Evolutionary conservation across 179 eudicot species (phyloP).

Genomic region (Pouteria campechiana): DNA sequence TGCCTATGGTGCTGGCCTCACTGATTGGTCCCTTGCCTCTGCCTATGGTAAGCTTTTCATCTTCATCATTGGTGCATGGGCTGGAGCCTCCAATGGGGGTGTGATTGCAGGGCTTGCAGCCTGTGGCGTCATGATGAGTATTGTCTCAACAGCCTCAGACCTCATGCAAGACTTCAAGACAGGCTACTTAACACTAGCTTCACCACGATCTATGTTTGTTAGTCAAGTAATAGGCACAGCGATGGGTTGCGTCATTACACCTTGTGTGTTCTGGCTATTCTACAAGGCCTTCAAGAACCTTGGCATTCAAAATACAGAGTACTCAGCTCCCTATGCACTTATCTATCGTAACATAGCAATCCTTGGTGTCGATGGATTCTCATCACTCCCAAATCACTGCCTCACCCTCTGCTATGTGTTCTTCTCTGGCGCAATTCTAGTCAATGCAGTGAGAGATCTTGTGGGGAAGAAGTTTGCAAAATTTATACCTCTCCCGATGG

Average conservation of each 20-base stretch:
- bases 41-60: conserved; percentile 20
- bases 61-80: conserved; percentile 19
- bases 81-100: conserved; percentile 13
- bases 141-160: conserved; percentile 15
- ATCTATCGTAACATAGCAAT: conserved; percentile 12
- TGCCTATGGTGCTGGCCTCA: conserved; percentile 16
- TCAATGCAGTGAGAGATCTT: conserved; percentile 9
- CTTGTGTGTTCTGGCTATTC: conserved; percentile 19
- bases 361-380: conserved; percentile 20
- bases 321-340: conserved; percentile 16
- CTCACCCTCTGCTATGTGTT: conserved; percentile 8
- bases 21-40: conserved; percentile 20
- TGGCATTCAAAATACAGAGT: conserved; percentile 3
- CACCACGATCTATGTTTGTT: conserved; percentile 22
- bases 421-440: conserved; percentile 12
- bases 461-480: conserved; percentile 6
- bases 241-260: conserved; percentile 20
- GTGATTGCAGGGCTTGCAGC: conserved; percentile 18
- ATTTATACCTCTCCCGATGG: conserved; percentile 24
- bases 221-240: conserved; percentile 24
- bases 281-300: conserved; percentile 12
- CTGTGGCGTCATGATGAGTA: conserved; percentile 24
- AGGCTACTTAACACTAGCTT: conserved; percentile 23
- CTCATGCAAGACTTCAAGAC: conserved; percentile 22
- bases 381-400: conserved; percentile 14